Evolutionary conservation across 202 grass and related monocot genomes (phyloP).

Genomic region (Musa balbisiana): DNA sequence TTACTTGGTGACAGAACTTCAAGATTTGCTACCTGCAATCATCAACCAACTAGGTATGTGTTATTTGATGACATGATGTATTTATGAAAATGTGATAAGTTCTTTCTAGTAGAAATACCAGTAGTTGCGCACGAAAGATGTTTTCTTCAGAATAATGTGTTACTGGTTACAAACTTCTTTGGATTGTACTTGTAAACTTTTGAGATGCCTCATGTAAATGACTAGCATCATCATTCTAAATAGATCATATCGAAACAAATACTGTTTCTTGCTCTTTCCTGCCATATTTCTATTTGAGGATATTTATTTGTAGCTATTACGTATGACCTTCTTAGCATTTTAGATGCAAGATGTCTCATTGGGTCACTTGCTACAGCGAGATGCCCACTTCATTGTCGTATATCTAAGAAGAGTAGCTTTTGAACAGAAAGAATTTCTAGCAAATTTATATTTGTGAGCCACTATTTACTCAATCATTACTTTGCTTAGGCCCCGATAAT

Average conservation of each 20-base stretch:
- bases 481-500: slow-evolving; percentile 69
- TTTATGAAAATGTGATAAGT: too few species aligned
- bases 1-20: slow-evolving; percentile 54
- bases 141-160: not conserved
- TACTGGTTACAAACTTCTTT: not conserved
- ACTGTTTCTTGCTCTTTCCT: not conserved
- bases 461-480: not conserved
- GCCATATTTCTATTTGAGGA: not conserved
- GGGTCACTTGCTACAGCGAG: not conserved
- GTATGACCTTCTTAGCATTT: not conserved
- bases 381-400: not conserved
- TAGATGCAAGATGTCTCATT: not conserved
- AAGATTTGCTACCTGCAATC: slow-evolving; percentile 87
- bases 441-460: not conserved
- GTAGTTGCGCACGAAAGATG: not conserved
- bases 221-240: not conserved
- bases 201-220: not conserved
- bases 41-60: slow-evolving; percentile 93
- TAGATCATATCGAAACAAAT: not conserved
- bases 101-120: too few species aligned
- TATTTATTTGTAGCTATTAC: not conserved
- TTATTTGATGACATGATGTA: not conserved
- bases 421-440: not conserved
- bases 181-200: not conserved
- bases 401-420: too few species aligned